Evolutionary conservation across 495 filamentous ascomycete genomes (phyloP).

Genomic region (Aspergillus indologenus): DNA sequence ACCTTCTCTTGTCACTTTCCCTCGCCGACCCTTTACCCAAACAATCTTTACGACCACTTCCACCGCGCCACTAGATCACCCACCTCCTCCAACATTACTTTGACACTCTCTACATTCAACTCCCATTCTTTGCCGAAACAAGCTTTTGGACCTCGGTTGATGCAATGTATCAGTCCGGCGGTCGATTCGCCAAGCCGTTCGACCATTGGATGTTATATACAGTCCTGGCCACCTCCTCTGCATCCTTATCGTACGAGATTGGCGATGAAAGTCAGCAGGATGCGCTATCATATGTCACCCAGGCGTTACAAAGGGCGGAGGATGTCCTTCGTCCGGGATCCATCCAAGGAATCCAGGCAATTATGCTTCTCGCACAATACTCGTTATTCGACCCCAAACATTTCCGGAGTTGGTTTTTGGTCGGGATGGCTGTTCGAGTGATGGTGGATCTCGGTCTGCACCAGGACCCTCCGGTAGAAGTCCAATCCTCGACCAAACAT

Average conservation of each 20-base stretch:
- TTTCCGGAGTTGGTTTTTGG: constrained; percentile 87
- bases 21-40: constrained; percentile 62
- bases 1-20: constrained; percentile 72
- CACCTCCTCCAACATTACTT: constrained; percentile 77
- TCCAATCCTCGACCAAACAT: constrained; percentile 55
- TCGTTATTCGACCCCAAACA: constrained; percentile 81
- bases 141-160: constrained; percentile 72
- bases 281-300: constrained; percentile 62
- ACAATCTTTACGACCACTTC: constrained; percentile 55
- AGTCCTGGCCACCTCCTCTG: constrained; percentile 78
- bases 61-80: constrained; percentile 60
- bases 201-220: constrained; percentile 86
- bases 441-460: constrained; percentile 86
- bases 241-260: constrained; percentile 64
- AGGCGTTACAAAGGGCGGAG: constrained; percentile 72
- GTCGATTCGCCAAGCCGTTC: constrained; percentile 59
- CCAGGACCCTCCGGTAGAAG: constrained; percentile 74
- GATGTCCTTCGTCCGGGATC: constrained; percentile 80
- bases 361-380: constrained; percentile 82
- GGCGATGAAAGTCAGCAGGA: constrained; percentile 62
- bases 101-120: constrained; percentile 70
- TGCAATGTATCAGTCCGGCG: constrained; percentile 66
- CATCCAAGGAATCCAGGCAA: constrained; percentile 75
- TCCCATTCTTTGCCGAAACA: constrained; percentile 76
- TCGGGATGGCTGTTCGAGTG: constrained; percentile 80